Evolutionary conservation across 352 stramenopile genomes (phyloP).

Genomic region (Phytophthora agathidicida): DNA sequence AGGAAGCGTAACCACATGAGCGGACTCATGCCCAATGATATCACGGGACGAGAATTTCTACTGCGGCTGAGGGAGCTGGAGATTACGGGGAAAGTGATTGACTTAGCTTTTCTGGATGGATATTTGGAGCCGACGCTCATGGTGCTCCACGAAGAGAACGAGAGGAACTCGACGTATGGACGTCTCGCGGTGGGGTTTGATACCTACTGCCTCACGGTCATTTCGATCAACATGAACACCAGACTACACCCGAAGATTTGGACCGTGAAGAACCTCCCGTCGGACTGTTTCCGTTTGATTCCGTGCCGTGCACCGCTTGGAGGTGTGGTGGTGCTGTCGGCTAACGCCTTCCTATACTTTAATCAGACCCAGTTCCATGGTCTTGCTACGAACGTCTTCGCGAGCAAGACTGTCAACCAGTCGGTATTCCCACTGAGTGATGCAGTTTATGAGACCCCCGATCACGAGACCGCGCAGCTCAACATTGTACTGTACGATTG

Average conservation of each 20-base stretch:
- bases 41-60: slow-evolving; percentile 79
- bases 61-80: slow-evolving; percentile 75
- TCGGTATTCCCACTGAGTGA: slow-evolving; percentile 70
- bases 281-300: slow-evolving; percentile 77
- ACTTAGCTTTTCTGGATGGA: slow-evolving; percentile 83
- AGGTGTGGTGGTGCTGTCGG: slow-evolving; percentile 75
- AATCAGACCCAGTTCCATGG: slow-evolving; percentile 90
- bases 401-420: slow-evolving; percentile 76
- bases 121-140: slow-evolving; percentile 89
- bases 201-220: slow-evolving; percentile 84
- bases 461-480: slow-evolving; percentile 51
- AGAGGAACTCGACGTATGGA: slow-evolving; percentile 70
- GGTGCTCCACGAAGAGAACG: slow-evolving; percentile 87
- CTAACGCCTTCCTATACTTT: slow-evolving; percentile 87
- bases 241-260: slow-evolving; percentile 88
- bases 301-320: slow-evolving; percentile 75
- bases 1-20: slow-evolving; percentile 75
- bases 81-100: slow-evolving; percentile 79
- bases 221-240: slow-evolving; percentile 90
- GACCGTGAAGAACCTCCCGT: slow-evolving; percentile 82
- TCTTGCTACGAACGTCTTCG: slow-evolving; percentile 73
- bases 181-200: slow-evolving; percentile 76
- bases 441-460: slow-evolving; percentile 63
- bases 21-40: slow-evolving; percentile 69
- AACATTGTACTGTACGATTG: slow-evolving; percentile 76